Conservation (phyloP, 2,329 filamentous ascomycete species). For the Berkeleyomyces basicola region DNA sequence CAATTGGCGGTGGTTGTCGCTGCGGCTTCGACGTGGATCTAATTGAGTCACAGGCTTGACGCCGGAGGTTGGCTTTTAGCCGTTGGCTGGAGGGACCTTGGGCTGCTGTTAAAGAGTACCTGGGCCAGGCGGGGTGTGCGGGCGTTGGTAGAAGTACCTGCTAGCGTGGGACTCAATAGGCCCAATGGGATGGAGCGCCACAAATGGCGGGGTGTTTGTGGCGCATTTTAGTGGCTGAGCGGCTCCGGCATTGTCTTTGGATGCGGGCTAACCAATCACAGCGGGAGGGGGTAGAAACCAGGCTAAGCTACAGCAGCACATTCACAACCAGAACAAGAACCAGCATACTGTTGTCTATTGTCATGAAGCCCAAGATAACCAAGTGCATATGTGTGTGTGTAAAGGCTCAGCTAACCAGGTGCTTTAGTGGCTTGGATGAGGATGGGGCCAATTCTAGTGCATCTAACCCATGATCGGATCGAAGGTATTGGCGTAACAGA, state of each 20-base stretch:
- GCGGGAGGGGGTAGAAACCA: background rate
- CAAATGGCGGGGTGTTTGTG: slow-evolving; percentile 13
- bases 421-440: too few relatives aligned
- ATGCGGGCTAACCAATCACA: background rate
- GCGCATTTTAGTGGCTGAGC: slow-evolving; percentile 5
- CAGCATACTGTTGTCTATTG: background rate
- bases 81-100: background rate
- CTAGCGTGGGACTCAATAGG: background rate
- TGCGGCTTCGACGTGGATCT: background rate
- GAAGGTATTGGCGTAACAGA: too few relatives aligned
- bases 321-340: background rate
- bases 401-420: too few relatives aligned
- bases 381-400: background rate
- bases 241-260: background rate
- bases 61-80: slow-evolving; percentile 2
- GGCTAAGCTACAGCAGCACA: background rate
- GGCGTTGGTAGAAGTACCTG: background rate
- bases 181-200: slow-evolving; percentile 2
- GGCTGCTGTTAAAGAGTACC: background rate
- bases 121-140: background rate
- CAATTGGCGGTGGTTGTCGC: background rate
- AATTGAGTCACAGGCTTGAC: slow-evolving; percentile 10
- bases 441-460: too few relatives aligned
- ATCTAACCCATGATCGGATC: too few relatives aligned
- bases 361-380: background rate